Percentiles rank a stretch among this genome's conserved stretches.
Conservation (phyloP, 345 rosid genomes). For the Lepidium aucheri region DNA sequence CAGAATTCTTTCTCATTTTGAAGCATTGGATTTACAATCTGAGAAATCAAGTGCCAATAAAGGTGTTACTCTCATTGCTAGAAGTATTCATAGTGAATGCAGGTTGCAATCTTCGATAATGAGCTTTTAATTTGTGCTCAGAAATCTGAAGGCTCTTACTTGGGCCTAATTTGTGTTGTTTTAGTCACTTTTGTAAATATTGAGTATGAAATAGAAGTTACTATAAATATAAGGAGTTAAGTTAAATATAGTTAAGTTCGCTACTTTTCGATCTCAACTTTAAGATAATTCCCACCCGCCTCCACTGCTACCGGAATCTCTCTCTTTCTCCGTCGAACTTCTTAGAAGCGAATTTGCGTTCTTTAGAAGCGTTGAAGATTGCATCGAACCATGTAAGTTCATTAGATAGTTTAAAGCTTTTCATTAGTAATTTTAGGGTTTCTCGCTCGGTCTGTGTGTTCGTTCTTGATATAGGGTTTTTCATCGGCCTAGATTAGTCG, state of each 20-base stretch:
- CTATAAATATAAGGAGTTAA: background rate
- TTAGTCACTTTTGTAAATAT: background rate
- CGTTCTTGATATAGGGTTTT: background rate
- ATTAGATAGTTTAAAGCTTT: background rate
- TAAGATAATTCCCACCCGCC: conserved; percentile 28
- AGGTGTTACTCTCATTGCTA: too few species aligned
- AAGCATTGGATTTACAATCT: too few species aligned
- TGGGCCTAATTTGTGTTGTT: background rate
- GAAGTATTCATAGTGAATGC: too few species aligned
- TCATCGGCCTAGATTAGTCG: background rate
- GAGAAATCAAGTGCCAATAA: too few species aligned
- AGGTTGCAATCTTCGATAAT: too few species aligned
- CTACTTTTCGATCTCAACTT: conserved; percentile 18
- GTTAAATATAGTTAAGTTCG: background rate
- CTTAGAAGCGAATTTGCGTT: background rate
- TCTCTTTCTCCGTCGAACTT: conserved; percentile 19
- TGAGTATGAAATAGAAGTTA: background rate
- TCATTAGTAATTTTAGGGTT: conserved; percentile 15
- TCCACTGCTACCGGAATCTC: conserved; percentile 19
- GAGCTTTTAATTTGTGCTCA: too few species aligned
- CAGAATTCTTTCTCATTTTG: too few species aligned
- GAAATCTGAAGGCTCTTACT: too few species aligned
- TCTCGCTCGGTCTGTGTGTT: background rate
- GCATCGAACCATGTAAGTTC: background rate
- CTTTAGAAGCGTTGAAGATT: background rate